Conservation (phyloP, 495 filamentous ascomycete species). For the Talaromyces nanjingensis region DNA sequence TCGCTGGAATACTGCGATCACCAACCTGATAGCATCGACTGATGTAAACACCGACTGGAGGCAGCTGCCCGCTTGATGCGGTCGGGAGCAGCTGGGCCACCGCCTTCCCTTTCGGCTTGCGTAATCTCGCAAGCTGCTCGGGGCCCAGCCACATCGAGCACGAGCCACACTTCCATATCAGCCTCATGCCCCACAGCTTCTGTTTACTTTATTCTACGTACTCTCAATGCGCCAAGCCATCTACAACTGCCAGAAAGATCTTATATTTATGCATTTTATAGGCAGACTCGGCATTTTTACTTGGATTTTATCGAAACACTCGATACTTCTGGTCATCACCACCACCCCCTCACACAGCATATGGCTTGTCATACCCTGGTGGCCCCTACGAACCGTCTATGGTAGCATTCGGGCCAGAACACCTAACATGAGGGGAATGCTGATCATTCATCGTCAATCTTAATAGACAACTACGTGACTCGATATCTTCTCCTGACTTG, state of each 20-base stretch:
- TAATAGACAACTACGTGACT: background rate
- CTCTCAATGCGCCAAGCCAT: background rate
- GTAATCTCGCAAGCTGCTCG: background rate
- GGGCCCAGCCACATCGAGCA: background rate
- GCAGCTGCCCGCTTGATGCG: background rate
- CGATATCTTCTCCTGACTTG: too few species aligned
- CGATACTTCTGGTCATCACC: background rate
- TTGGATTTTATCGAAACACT: background rate
- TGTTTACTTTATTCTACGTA: background rate
- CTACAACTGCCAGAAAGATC: background rate
- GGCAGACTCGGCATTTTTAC: background rate
- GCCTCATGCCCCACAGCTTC: background rate
- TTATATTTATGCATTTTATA: background rate
- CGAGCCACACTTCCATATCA: background rate
- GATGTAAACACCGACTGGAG: background rate
- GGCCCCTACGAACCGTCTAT: background rate
- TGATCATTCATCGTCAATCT: background rate
- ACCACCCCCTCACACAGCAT: background rate
- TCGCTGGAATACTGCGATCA: background rate
- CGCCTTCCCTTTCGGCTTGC: background rate
- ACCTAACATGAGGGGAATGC: background rate
- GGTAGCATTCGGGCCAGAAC: background rate
- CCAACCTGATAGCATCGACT: background rate
- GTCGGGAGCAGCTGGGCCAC: background rate
- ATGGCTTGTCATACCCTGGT: background rate